Conservation (phyloP, 75 land plant species). For the Isoetes taiwanensis region DNA sequence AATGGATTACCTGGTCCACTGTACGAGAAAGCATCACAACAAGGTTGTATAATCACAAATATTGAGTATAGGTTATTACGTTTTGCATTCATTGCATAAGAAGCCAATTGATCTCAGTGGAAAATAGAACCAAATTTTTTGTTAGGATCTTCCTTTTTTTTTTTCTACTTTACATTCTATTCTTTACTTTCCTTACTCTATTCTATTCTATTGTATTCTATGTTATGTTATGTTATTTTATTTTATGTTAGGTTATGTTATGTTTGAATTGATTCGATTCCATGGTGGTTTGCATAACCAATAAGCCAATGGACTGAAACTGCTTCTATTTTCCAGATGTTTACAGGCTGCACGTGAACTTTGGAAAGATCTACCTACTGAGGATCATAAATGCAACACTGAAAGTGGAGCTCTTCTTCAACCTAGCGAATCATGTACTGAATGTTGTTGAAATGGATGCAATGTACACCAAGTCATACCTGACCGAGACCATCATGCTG, state of each 20-base stretch:
- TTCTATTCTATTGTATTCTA: background rate
- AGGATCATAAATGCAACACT: background rate
- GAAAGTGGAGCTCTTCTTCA: constrained; percentile 5
- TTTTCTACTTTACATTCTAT: background rate
- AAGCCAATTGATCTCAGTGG: too few relatives aligned
- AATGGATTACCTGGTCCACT: background rate
- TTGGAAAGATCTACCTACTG: background rate
- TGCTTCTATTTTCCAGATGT: too few relatives aligned
- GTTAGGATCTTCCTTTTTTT: too few relatives aligned
- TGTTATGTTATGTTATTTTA: too few relatives aligned
- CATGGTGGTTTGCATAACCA: background rate
- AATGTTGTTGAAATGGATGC: background rate
- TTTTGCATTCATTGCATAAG: too few relatives aligned
- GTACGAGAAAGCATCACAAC: background rate
- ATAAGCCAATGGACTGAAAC: too few relatives aligned
- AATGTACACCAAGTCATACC: background rate
- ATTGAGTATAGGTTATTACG: too few relatives aligned
- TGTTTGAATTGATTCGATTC: background rate
- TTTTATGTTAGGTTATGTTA: too few relatives aligned
- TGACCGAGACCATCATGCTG: background rate
- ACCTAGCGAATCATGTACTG: background rate
- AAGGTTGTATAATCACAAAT: too few relatives aligned
- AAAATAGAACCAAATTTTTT: too few relatives aligned
- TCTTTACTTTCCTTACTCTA: background rate
- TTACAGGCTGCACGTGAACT: background rate